Evolutionary conservation across 2,329 filamentous ascomycete genomes (phyloP), one percentile per base, ranked within the genome.

Genomic region (Nothopassalora personata): DNA sequence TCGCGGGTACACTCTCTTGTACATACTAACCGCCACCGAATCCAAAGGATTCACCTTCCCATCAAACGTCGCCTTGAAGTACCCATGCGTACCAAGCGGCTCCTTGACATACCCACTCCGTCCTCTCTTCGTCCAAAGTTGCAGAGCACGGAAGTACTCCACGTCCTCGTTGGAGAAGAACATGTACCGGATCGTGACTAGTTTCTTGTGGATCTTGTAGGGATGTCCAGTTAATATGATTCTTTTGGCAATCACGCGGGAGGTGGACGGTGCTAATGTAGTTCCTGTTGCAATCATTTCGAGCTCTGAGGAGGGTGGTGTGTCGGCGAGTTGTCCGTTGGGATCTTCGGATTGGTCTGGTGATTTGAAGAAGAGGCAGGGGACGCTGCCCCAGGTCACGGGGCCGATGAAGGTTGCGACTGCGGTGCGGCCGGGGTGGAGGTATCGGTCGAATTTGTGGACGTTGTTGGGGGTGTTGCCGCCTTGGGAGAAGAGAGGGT

Each of bases 11-110:
- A 81, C 77, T 50, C 79, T 66, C 74, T 81, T 81, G 60, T 80
- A 80, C 60, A 80, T 60, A 68, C 90, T 96, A 63, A 97, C 89
- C 53, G 90, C 94, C 50, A 99, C 86, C 3, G 91, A 87, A 76
- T 99, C 94, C 77, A 97, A 90, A 1, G 94, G 92, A 75, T 97
- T 97, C 74, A 99, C 93, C 72, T 89, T 90, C 11, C 87, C 91
- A 73, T 99, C 95, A 77, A 99, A 99, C 1, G 89, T 97, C 11
- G 94, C 94, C 81, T 99, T 99, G 83, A 97, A 97, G 79, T 99
- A 99, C n/a, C 94, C 94, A 75, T 99, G 94, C 36, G 94, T 99
- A 68, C 94, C 94, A 53, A 99, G 78, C 59, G 88, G 83, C 79
- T 99, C 94, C 80, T 97, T 97, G 79, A 99, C 86, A 74, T 87